Conservation (phyloP, 2,329 filamentous ascomycete genomes). For the Graphiopsis chlorocephala region DNA sequence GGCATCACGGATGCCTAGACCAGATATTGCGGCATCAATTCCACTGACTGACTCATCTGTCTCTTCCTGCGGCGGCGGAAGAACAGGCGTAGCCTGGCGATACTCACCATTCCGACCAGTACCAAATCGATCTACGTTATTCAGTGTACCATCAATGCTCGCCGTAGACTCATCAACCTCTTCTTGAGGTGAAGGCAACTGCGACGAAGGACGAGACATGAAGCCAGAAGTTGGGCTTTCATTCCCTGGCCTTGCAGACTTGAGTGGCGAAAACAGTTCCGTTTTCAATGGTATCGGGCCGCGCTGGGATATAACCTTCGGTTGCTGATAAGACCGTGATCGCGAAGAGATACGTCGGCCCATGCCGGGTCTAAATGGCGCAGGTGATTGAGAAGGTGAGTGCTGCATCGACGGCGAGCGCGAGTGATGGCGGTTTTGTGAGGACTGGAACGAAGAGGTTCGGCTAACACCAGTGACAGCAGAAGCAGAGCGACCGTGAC, state of each 20-base stretch:
- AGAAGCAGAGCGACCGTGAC: constrained; percentile 7
- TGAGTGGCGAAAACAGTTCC: constrained; percentile 36
- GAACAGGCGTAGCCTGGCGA: not conserved
- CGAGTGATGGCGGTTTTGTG: constrained; percentile 20
- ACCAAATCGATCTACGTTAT: not conserved
- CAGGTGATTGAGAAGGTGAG: constrained; percentile 18
- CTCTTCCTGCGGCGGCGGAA: constrained; percentile 7
- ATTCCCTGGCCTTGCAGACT: constrained; percentile 21
- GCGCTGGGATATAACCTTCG: constrained; percentile 31
- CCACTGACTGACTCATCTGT: not conserved
- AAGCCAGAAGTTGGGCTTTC: constrained; percentile 6
- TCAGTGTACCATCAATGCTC: not conserved
- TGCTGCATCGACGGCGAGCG: constrained; percentile 18
- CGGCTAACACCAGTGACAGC: constrained; percentile 1
- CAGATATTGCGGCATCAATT: not conserved
- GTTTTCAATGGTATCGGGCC: constrained; percentile 32
- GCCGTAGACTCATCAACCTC: not conserved
- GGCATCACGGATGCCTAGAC: not conserved
- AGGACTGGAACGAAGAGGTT: not conserved
- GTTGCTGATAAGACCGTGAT: constrained; percentile 30
- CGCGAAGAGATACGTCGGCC: constrained; percentile 27
- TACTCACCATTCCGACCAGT: not conserved
- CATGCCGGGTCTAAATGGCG: constrained; percentile 27
- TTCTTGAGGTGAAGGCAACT: constrained; percentile 8
- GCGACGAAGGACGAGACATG: not conserved